Base-by-base conservation (phyloP, 768 basidiomycete genomes). In the Auriculariales sp. region DNA sequence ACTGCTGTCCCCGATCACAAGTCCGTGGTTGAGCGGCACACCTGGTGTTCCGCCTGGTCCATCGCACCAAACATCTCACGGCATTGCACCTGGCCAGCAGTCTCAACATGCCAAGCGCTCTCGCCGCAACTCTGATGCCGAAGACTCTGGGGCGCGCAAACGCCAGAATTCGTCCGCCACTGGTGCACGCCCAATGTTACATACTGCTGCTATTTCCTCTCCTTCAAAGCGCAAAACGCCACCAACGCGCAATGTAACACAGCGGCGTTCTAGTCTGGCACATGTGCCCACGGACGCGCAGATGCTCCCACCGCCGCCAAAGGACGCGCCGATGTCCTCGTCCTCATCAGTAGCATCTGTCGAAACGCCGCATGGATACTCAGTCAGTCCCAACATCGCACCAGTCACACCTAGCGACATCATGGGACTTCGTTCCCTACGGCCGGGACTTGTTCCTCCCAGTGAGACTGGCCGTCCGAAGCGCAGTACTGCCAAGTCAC, bases 351-450 rank as follows among this genome's bases (percentile, higher is more conserved):
- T 25, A 28, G 35, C 27, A 31, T 30, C 52, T 0, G 48, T 54
- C 4, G 15, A 48, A n/a, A 24, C 51, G 22, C 33, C 51, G 28
- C 50, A 54, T 44, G 22, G 55, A 52, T 31, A 58, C 57, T 24
- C 53, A 48, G 5, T 59, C 61, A 61, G 71, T 68, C 53, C 61
- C 79, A 53, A 77, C 70, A 54, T 66, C 11, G 57, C 61, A 3
- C 93, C 93, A 4, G 88, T 90, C 36, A 95, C 93, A 0, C 93
- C 93, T 0, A 84, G 89, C 0, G 86, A 79, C 51, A 83, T 97
- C 59, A 89, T 97, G 87, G 93, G 93, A 55, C 71, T 98, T 5
- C 80, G 81, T 3, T 66, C 74, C 31, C 62, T 83, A 2, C 77
- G 79, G 4, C 66, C 65, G 44, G 62, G 69, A 27, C 61, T 72